phyloP scores from a whole-genome alignment of 225 moss, liverwort and hornwort genomes.

The Marchantia polymorpha region DNA sequence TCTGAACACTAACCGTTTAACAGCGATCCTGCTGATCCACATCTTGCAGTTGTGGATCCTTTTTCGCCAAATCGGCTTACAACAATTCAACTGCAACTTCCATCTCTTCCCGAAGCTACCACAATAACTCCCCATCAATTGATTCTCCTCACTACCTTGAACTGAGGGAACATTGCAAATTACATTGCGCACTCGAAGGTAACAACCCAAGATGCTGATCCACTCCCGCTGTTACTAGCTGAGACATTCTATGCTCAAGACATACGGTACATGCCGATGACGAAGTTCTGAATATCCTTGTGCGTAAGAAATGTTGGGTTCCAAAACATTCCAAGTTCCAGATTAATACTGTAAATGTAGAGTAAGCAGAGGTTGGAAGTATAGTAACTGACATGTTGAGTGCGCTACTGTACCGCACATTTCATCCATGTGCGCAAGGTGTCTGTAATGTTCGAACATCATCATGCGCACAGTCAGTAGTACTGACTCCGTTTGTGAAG shows the following conservation, averaged over 20 bases:
- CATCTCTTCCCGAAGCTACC: neutral
- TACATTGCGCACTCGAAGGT: neutral
- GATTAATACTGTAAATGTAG: neutral
- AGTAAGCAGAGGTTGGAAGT: too few relatives aligned
- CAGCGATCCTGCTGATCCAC: slow-evolving; percentile 1
- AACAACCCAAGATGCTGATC: neutral
- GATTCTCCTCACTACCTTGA: neutral
- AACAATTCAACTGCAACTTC: too few relatives aligned
- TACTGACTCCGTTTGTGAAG: too few relatives aligned
- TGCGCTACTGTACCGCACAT: too few relatives aligned
- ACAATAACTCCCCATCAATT: neutral
- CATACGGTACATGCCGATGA: neutral
- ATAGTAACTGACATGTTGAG: too few relatives aligned
- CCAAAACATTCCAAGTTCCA: neutral
- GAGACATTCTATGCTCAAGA: neutral
- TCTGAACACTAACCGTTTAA: slow-evolving; percentile 6
- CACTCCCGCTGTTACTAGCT: neutral
- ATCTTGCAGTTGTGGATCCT: neutral
- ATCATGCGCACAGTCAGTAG: too few relatives aligned
- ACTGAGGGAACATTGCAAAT: neutral
- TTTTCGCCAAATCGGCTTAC: neutral
- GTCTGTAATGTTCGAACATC: too few relatives aligned
- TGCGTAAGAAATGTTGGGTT: neutral
- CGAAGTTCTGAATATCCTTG: neutral
- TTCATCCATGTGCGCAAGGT: too few relatives aligned